These are phyloP conservation scores for Combretum micranthum DNA, from an alignment of 345 rosid genomes.

Conservation along the genomic window DNA sequence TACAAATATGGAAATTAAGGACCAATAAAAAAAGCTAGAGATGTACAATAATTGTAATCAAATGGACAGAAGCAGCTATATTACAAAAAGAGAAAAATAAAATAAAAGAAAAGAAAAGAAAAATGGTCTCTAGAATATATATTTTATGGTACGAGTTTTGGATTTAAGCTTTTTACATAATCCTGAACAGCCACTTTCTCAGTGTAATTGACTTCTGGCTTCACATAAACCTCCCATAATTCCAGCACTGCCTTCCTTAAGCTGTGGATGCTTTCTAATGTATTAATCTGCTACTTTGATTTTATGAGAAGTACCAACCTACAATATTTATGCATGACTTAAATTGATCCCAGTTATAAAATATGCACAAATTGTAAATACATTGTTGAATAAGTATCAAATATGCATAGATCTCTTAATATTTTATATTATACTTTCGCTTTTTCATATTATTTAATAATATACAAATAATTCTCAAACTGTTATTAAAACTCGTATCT, in stretches of 20 bases:
- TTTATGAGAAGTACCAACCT: slow-evolving; percentile 68
- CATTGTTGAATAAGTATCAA: no score
- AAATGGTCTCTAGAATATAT: neutral
- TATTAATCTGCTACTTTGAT: slow-evolving; percentile 66
- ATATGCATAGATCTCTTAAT: no score
- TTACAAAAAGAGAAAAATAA: neutral
- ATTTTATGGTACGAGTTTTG: neutral
- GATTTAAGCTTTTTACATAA: slow-evolving; percentile 47
- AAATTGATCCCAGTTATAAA: no score
- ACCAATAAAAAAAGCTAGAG: no score
- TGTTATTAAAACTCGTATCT: no score
- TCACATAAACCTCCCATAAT: slow-evolving; percentile 50
- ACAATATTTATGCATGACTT: neutral
- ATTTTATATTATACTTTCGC: no score
- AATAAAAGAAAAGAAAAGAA: neutral
- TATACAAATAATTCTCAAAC: no score
- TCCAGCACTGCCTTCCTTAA: slow-evolving; percentile 69
- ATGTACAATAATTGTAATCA: no score
- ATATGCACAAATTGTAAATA: no score
- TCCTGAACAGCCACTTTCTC: slow-evolving; percentile 51
- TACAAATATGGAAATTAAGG: no score
- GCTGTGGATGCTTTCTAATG: slow-evolving; percentile 75
- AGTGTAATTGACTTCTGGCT: slow-evolving; percentile 32
- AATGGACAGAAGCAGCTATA: neutral
- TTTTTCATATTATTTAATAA: no score